Conservation (phyloP, 441 rosid species). For the Croton laevigatus region DNA sequence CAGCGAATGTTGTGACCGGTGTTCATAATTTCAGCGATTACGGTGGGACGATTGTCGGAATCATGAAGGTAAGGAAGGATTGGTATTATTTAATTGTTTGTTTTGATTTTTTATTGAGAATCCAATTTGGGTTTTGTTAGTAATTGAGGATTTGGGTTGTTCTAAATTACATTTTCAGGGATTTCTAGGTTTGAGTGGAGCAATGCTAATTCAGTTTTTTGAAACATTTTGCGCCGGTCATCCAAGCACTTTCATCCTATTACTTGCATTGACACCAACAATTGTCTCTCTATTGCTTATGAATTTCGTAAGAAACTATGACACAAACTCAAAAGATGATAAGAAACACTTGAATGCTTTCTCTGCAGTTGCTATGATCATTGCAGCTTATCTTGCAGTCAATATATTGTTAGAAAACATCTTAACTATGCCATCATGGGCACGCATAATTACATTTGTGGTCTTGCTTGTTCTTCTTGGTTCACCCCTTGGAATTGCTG, state of each 20-base stretch:
- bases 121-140: background rate
- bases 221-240: constrained; percentile 35
- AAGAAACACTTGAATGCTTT: constrained; percentile 55
- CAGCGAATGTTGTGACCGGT: constrained; percentile 72
- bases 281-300: constrained; percentile 39
- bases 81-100: background rate
- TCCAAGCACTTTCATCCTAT: constrained; percentile 45
- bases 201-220: constrained; percentile 50
- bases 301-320: constrained; percentile 43
- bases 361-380: constrained; percentile 42
- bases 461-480: constrained; percentile 42
- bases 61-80: constrained; percentile 54
- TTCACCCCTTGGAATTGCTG: constrained; percentile 42
- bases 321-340: constrained; percentile 32
- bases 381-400: constrained; percentile 54
- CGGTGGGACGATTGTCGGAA: constrained; percentile 86
- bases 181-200: constrained; percentile 69
- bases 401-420: constrained; percentile 41
- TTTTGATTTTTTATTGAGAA: no score
- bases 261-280: constrained; percentile 49
- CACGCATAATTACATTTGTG: constrained; percentile 30
- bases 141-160: no score
- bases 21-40: constrained; percentile 63
- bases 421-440: constrained; percentile 33
- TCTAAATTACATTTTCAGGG: constrained; percentile 38